Conservation (phyloP, 768 basidiomycete genomes). For the Podaxis rugospora region DNA sequence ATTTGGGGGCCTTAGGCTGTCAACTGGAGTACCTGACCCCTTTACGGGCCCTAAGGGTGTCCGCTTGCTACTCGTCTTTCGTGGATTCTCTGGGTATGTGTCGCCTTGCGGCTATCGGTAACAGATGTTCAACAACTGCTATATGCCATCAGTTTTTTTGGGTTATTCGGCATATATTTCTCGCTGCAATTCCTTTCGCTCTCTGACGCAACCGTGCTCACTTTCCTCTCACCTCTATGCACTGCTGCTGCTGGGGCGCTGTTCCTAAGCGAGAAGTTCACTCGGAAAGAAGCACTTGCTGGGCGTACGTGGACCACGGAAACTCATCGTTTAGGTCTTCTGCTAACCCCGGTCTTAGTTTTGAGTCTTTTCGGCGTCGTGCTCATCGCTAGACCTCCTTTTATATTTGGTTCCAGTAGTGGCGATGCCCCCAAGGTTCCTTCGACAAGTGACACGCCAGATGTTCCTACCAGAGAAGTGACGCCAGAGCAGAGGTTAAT, state of each 20-base stretch:
- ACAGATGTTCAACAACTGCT: not conserved
- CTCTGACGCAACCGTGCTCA: conserved; percentile 73
- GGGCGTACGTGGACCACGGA: conserved; percentile 27
- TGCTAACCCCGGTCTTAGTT: conserved; percentile 29
- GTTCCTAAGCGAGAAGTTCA: conserved; percentile 57
- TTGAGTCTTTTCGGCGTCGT: conserved; percentile 73
- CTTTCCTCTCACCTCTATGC: conserved; percentile 67
- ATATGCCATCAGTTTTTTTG: conserved; percentile 53
- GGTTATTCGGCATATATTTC: conserved; percentile 65
- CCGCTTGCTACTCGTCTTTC: conserved; percentile 45
- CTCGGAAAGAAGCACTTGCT: conserved; percentile 49
- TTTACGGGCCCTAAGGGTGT: conserved; percentile 68
- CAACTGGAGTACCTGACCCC: conserved; percentile 46
- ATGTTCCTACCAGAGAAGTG: conserved; percentile 24
- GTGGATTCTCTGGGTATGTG: conserved; percentile 63
- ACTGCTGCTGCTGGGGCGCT: conserved; percentile 60
- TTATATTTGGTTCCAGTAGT: conserved; percentile 52
- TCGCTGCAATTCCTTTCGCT: conserved; percentile 72
- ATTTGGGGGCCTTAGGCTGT: conserved; percentile 28
- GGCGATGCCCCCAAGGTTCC: not conserved
- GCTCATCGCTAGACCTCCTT: conserved; percentile 74
- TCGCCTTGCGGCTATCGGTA: not conserved
- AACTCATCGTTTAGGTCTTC: not conserved
- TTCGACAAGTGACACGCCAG: not conserved
- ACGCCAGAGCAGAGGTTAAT: conserved; percentile 40